Evolutionary conservation across 75 land plant species (phyloP).

Genomic region (Adiantum capillusveneris): DNA sequence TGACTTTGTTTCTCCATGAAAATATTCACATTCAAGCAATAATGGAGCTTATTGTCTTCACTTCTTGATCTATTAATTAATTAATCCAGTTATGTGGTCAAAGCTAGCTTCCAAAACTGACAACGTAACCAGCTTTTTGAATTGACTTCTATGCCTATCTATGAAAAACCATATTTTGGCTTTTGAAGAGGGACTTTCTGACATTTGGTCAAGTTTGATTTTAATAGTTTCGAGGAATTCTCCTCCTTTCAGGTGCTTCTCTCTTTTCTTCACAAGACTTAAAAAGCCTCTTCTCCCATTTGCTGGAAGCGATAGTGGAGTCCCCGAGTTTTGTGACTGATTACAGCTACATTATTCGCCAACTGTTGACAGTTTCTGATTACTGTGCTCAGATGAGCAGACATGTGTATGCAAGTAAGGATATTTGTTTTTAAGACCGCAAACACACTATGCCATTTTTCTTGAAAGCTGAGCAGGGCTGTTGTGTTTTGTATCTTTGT

Average conservation of each 20-base stretch:
- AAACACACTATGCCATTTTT: not conserved
- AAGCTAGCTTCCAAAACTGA: too few species aligned
- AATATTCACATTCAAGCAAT: too few species aligned
- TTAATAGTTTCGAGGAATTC: too few species aligned
- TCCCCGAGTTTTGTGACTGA: conserved; percentile 70
- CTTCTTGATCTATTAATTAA: not conserved
- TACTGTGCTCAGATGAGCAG: conserved; percentile 73
- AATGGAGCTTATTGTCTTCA: too few species aligned
- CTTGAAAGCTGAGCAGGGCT: not conserved
- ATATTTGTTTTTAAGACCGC: not conserved
- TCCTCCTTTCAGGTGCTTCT: conserved; percentile 25
- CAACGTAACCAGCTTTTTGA: too few species aligned
- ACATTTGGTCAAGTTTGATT: too few species aligned
- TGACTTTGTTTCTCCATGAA: too few species aligned
- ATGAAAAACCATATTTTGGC: too few species aligned
- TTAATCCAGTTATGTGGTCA: too few species aligned
- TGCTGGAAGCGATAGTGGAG: conserved; percentile 56
- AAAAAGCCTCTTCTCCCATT: conserved; percentile 56
- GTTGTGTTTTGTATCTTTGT: not conserved
- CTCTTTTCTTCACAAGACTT: conserved; percentile 44
- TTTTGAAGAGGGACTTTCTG: too few species aligned
- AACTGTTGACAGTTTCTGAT: conserved; percentile 46
- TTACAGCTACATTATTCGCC: conserved; percentile 61
- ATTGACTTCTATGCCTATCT: too few species aligned
- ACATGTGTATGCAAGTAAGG: conserved; percentile 57